Evolutionary conservation across 1,139 yeast genomes (phyloP).

Genomic region (Diutina sp.): DNA sequence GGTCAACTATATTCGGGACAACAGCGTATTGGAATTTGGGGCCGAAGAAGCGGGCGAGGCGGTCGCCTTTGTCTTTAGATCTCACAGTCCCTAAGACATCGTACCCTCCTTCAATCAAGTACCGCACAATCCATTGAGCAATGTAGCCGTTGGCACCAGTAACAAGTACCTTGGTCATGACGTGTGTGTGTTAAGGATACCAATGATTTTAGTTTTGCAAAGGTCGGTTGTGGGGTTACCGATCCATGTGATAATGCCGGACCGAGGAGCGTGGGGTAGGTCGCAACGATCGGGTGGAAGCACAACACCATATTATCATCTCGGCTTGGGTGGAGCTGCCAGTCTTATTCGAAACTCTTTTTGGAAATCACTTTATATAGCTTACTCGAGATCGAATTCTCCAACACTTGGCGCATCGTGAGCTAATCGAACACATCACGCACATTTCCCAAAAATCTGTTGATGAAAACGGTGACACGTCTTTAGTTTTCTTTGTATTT

Average conservation of each 20-base stretch:
- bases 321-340: background rate
- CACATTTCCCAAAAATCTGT: no score
- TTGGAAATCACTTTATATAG: no score
- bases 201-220: background rate
- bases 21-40: background rate
- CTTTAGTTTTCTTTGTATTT: no score
- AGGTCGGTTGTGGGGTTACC: background rate
- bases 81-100: background rate
- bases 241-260: background rate
- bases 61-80: slow-evolving; percentile 13
- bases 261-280: background rate
- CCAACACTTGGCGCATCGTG: no score
- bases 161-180: slow-evolving; percentile 14
- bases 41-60: slow-evolving; percentile 3
- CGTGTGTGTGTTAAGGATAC: background rate
- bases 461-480: no score
- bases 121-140: slow-evolving; percentile 11
- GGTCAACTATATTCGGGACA: background rate
- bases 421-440: no score
- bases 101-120: slow-evolving; percentile 6
- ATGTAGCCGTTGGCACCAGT: slow-evolving; percentile 16
- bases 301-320: background rate
- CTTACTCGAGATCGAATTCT: no score
- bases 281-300: background rate
- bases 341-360: background rate